phyloP scores from a whole-genome alignment of 202 grass and related monocot species.

The Saccharum hybrid region DNA sequence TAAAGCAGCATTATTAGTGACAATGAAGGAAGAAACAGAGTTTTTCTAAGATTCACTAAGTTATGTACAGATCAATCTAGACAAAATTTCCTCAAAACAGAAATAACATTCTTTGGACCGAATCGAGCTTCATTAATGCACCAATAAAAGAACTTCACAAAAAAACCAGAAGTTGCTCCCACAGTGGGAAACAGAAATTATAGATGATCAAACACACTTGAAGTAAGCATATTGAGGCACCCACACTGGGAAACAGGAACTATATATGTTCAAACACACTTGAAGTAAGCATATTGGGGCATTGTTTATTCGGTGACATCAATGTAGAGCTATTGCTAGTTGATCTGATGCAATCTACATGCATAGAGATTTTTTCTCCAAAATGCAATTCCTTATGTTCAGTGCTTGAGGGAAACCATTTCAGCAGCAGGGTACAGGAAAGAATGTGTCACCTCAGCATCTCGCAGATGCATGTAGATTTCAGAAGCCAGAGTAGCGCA shows the following conservation, averaged over 20 bases:
- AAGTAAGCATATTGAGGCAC: neutral
- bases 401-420: neutral
- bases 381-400: neutral
- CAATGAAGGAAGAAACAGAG: conserved; percentile 5
- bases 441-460: conserved; percentile 73
- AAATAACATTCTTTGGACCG: neutral
- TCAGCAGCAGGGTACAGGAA: neutral
- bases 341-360: neutral
- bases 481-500: conserved; percentile 90
- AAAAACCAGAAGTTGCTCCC: neutral
- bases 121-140: neutral
- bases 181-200: neutral
- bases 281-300: neutral
- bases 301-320: neutral
- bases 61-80: neutral
- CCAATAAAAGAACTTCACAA: neutral
- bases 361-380: neutral
- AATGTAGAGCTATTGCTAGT: neutral
- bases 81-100: neutral
- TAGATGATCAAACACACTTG: neutral
- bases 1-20: conserved; percentile 6
- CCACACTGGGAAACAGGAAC: neutral
- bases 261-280: neutral
- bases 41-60: neutral
- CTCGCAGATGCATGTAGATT: conserved; percentile 81